Base-by-base conservation (phyloP, 2,329 filamentous ascomycete genomes). In the Karstenula rhodostoma region DNA sequence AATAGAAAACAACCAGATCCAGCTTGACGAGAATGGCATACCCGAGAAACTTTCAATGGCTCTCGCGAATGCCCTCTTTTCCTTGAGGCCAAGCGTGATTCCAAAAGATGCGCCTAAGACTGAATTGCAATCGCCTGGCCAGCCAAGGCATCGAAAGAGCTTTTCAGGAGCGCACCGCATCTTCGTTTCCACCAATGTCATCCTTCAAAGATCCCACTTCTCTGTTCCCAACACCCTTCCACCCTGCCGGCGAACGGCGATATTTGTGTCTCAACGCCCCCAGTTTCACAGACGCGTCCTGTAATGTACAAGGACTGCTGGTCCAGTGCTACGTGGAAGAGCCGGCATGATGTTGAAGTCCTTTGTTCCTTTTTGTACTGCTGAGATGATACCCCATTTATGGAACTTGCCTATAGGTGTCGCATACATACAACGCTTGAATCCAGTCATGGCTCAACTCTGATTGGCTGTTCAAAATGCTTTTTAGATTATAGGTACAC, bases 301-400 rank as follows among this genome's bases (percentile, higher is more conserved):
- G n/a, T n/a, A 48, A 27, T 61, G 52, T 74, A 71, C 61, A 56
- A 60, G 15, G 60, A 66, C 19, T 74, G 71, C 46, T 73, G 72
- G 70, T 58, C 67, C 22, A 61, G 44, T 62, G 64, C 49, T 68
- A 69, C 33, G 56, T 67, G 33, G 53, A 60, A 35, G 54, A 40
- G 19, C 12, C n/a, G 33, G 33, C 6, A 9, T 40, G 29, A 22
- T 7, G 9, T 25, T 56, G 10, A 17, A 9, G 10, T 47, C 17
- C 8, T 19, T 37, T n/a, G n/a, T n/a, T n/a, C 8, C 7, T 47
- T 37, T 27, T 47, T 35, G 33, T 35, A 9, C 33, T 35, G 10
- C 33, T 35, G 33, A 9, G 9, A 12, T 7, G 33, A 33, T 35
- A 35, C 33, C 33, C 15, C 10, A 10, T 10, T 7, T 10, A 35